Evolutionary conservation across 345 rosid genomes (phyloP).

Genomic region (Kandelia obovata): DNA sequence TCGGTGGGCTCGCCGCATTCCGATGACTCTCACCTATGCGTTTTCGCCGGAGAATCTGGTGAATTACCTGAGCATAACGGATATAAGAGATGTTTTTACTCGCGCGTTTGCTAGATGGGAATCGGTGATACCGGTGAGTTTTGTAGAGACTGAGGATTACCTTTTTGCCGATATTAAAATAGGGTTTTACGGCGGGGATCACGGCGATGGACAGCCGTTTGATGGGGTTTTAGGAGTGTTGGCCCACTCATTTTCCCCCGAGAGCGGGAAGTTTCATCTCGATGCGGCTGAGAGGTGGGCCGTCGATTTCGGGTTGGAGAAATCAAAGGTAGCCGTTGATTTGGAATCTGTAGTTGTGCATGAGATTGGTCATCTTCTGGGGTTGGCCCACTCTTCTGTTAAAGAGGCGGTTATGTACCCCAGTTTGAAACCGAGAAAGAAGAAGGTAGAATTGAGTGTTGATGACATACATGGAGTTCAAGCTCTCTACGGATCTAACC

Average conservation of each 20-base stretch:
- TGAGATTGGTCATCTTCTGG: conserved; percentile 82
- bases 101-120: conserved; percentile 41
- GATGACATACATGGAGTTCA: conserved; percentile 75
- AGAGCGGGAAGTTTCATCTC: conserved; percentile 68
- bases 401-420: conserved; percentile 87
- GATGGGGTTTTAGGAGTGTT: conserved; percentile 79
- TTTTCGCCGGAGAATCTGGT: conserved; percentile 58
- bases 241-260: conserved; percentile 83
- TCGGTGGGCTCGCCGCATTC: conserved; percentile 51
- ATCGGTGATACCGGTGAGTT: conserved; percentile 64
- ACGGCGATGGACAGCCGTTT: conserved; percentile 85
- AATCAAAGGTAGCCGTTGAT: conserved; percentile 68
- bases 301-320: conserved; percentile 49
- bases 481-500: conserved; percentile 75
- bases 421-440: conserved; percentile 68
- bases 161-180: conserved; percentile 64
- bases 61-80: conserved; percentile 29
- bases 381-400: conserved; percentile 56
- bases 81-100: conserved; percentile 16
- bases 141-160: conserved; percentile 52
- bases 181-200: conserved; percentile 76
- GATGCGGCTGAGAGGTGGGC: conserved; percentile 90
- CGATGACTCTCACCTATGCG: conserved; percentile 59
- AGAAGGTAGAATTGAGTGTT: conserved; percentile 46
- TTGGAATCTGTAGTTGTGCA: conserved; percentile 82